Base-by-base conservation (phyloP, 768 basidiomycete genomes). In the Galerina sulciceps region DNA sequence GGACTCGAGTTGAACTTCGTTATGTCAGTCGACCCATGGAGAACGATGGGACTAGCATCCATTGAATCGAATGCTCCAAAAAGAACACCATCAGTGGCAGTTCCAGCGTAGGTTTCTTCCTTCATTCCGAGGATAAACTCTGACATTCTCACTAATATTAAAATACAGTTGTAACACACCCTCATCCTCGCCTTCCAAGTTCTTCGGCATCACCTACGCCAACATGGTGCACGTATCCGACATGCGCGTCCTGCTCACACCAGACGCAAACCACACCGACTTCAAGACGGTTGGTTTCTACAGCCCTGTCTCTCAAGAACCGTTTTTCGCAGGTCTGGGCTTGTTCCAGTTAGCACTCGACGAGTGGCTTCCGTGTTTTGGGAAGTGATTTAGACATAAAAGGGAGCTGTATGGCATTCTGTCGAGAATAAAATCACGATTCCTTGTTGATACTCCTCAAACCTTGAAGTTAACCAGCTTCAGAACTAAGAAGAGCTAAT, bases 211-310 rank as follows among this genome's bases (percentile, higher is more conserved):
- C 20, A 80, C 80, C 1, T 75, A 83, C 56, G 66, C 73, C 10
- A 69, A 74, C 53, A 81, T 81, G 79, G 80, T 83, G 0, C 81
- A 83, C 58, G 81, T 80, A 11, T 75, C 80, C 4, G 81, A 83
- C 61, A 74, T 81, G 72, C 75, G 81, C 0, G 78, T 81, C 6
- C 71, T 81, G 1, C 69, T 82, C 31, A 75, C 74, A 2, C 79
- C 79, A 2, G 81, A 83, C 58, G 67, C 77, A 14, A 81, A 83
- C 61, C 81, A 83, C 58, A 71, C 75, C 35, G 73, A 78, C 59
- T 81, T 81, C 64, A 74, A 76, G 56, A 81, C 81, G 0, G 77
- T 83, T 5, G 81, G 80, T 8, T 83, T 81, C 61, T 82, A 82
- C 67, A 81, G 79, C 54, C 80, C 80, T 0, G 67, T 81, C 0